Percentiles rank a stretch among this genome's conserved stretches.
Conservation (phyloP, 306 rosid genomes). For the Carpinus fangiana region DNA sequence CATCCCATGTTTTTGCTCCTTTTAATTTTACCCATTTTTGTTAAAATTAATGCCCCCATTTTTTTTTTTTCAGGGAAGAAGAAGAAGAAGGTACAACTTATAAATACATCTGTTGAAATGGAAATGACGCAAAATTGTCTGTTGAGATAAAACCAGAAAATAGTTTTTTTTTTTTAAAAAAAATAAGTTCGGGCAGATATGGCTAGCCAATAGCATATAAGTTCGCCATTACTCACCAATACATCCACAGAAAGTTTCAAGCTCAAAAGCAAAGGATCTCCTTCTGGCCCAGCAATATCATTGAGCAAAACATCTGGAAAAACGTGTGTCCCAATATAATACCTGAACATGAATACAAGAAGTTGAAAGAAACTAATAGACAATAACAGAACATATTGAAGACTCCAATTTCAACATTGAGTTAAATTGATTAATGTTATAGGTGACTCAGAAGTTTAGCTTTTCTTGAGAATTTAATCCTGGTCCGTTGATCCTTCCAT, state of each 20-base stretch:
- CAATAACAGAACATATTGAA: conserved; percentile 5
- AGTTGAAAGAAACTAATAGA: conserved; percentile 31
- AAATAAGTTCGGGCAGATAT: conserved; percentile 7
- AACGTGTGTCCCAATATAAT: conserved; percentile 66
- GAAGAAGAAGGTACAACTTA: not conserved
- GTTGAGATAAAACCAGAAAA: not conserved
- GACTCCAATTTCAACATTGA: conserved; percentile 19
- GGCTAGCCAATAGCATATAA: conserved; percentile 11
- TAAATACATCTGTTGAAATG: too few relatives aligned
- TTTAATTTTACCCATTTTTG: too few relatives aligned
- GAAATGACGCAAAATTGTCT: not conserved
- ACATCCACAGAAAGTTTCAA: conserved; percentile 92
- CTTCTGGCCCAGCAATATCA: conserved; percentile 87
- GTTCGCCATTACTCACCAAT: conserved; percentile 66
- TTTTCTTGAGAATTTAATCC: not conserved
- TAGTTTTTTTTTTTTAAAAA: not conserved
- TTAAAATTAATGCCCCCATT: too few relatives aligned
- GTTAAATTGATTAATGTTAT: conserved; percentile 16
- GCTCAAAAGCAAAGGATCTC: conserved; percentile 93
- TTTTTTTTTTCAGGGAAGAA: not conserved
- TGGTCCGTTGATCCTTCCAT: not conserved
- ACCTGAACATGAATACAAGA: conserved; percentile 52
- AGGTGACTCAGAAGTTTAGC: not conserved
- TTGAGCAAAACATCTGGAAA: conserved; percentile 92
- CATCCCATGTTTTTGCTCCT: too few relatives aligned